These are phyloP conservation scores for Parsonsia alboflavescens DNA, from an alignment of 257 asterid genomes.

Conservation along the genomic window DNA sequence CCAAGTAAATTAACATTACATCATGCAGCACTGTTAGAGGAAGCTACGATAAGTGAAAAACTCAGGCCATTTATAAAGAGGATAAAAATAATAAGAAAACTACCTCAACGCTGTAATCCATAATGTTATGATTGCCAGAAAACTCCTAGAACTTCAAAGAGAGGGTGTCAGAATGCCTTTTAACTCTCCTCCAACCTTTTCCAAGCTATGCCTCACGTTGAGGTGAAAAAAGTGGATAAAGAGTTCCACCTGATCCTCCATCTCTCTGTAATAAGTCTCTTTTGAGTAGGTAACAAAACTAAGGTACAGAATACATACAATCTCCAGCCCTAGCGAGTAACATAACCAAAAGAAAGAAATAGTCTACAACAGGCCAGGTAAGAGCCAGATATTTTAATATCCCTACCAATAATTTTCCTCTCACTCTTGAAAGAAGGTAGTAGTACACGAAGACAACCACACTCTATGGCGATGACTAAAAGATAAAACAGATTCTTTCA, in stretches of 20 bases:
- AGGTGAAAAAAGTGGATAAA: slow-evolving; percentile 12
- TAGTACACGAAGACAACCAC: slow-evolving; percentile 18
- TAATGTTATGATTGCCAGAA: slow-evolving; percentile 7
- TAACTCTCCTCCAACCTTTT: slow-evolving; percentile 9
- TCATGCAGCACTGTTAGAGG: not conserved
- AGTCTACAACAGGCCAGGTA: not conserved
- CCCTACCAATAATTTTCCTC: slow-evolving; percentile 19
- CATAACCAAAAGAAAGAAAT: slow-evolving; percentile 18
- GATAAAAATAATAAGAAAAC: slow-evolving; percentile 4
- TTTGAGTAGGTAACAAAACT: slow-evolving; percentile 14
- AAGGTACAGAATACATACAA: slow-evolving; percentile 12
- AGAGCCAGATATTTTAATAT: slow-evolving; percentile 14
- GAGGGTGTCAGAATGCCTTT: slow-evolving; percentile 18
- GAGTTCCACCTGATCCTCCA: slow-evolving; percentile 18
- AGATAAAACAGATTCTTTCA: not conserved
- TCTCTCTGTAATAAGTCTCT: slow-evolving; percentile 17
- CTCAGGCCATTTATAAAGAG: not conserved
- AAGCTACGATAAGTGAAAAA: not conserved
- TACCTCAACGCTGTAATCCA: slow-evolving; percentile 24
- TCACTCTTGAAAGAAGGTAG: slow-evolving; percentile 16
- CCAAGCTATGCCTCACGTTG: slow-evolving; percentile 17
- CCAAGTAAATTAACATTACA: not conserved
- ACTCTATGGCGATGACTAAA: slow-evolving; percentile 5
- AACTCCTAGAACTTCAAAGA: slow-evolving; percentile 17
- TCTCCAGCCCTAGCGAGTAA: slow-evolving; percentile 20